Evolutionary conservation across 768 basidiomycete species (phyloP).

Genomic region (Amanita thiersii): DNA sequence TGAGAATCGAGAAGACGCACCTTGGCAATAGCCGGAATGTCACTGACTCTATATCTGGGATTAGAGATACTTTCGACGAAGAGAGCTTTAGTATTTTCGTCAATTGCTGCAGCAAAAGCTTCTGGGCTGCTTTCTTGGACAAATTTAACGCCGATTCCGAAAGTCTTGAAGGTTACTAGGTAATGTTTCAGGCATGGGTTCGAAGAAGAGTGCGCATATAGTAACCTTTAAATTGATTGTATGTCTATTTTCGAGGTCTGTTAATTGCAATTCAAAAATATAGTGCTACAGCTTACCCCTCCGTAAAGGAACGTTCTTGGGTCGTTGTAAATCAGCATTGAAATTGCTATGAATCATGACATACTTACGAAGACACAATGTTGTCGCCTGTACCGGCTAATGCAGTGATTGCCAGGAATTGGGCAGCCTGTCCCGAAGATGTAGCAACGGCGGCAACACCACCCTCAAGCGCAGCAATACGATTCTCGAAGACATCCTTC

Average conservation of each 20-base stretch:
- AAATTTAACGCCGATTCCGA: conserved; percentile 58
- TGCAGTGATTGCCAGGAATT: conserved; percentile 61
- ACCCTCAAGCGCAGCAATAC: conserved; percentile 75
- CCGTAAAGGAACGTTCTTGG: conserved; percentile 57
- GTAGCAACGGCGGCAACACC: conserved; percentile 70
- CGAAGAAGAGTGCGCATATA: background rate
- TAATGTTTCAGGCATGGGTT: conserved; percentile 1
- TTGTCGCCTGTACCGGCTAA: conserved; percentile 66
- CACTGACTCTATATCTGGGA: conserved; percentile 62
- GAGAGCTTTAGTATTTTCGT: conserved; percentile 70
- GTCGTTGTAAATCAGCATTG: background rate
- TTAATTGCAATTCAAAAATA: background rate
- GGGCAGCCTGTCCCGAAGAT: conserved; percentile 69
- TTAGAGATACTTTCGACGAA: conserved; percentile 78
- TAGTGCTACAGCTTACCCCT: conserved; percentile 37
- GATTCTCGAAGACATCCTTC: conserved; percentile 78
- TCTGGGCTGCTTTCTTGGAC: conserved; percentile 47
- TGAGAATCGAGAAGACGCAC: conserved; percentile 20
- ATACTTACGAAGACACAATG: conserved; percentile 59
- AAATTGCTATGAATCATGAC: no score
- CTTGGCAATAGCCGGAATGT: conserved; percentile 63
- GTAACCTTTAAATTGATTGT: conserved; percentile 64
- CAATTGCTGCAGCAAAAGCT: conserved; percentile 59
- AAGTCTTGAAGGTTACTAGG: conserved; percentile 59
- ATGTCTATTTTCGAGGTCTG: conserved; percentile 33